These are phyloP conservation scores for Aurifilum marmelostoma DNA, from an alignment of 2,329 filamentous ascomycete species.

Conservation along the genomic window DNA sequence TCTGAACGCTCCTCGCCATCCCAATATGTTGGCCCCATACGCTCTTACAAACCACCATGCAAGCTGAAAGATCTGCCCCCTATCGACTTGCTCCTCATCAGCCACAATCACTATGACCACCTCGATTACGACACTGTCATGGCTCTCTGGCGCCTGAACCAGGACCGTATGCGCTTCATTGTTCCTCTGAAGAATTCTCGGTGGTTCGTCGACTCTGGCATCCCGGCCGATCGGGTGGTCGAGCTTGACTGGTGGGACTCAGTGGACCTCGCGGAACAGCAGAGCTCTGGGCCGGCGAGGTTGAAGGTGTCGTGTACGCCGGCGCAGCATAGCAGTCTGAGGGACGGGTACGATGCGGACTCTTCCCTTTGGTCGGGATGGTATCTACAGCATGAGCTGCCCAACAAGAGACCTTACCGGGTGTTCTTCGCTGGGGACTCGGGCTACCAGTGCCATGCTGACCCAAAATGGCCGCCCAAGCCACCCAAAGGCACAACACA, in stretches of 20 bases:
- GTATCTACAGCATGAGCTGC: slow-evolving; percentile 49
- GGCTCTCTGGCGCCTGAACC: slow-evolving; percentile 41
- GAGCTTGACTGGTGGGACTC: slow-evolving; percentile 77
- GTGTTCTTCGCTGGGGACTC: slow-evolving; percentile 74
- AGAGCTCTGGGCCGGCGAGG: slow-evolving; percentile 30
- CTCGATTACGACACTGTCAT: slow-evolving; percentile 51
- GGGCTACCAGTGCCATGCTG: slow-evolving; percentile 54
- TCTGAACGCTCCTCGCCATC: slow-evolving; percentile 45
- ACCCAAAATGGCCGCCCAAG: slow-evolving; percentile 32
- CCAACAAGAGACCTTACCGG: slow-evolving; percentile 48
- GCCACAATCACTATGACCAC: slow-evolving; percentile 62
- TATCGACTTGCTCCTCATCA: slow-evolving; percentile 55
- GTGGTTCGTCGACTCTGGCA: slow-evolving; percentile 65
- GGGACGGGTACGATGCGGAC: slow-evolving; percentile 60
- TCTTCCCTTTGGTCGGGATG: slow-evolving; percentile 72
- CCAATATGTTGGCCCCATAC: slow-evolving; percentile 50
- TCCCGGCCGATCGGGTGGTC: slow-evolving; percentile 51
- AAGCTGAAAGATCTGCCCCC: slow-evolving; percentile 51
- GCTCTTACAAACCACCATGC: slow-evolving; percentile 56
- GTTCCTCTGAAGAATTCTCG: slow-evolving; percentile 67
- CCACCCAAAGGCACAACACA: slow-evolving; percentile 17
- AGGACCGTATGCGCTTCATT: slow-evolving; percentile 59
- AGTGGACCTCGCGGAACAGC: slow-evolving; percentile 38
- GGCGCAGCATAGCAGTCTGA: slow-evolving; percentile 67
- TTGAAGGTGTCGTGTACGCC: slow-evolving; percentile 68